Percentiles rank a stretch among this genome's conserved stretches.
These are phyloP conservation scores for Boeremia lycopersici DNA, from an alignment of 2,329 filamentous ascomycete genomes.

Conservation along the genomic window DNA sequence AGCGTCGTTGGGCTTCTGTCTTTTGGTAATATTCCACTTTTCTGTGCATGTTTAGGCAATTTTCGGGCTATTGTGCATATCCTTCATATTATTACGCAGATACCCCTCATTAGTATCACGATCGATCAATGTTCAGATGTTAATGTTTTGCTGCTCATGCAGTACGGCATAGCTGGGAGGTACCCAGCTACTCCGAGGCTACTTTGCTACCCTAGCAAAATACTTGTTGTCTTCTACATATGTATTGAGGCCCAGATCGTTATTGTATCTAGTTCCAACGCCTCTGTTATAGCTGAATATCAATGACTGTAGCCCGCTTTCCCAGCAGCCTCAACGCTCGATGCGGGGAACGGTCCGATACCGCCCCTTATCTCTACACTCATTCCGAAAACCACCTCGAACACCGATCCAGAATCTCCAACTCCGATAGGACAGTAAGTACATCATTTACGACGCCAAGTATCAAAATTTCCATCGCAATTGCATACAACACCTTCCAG, in stretches of 20 bases:
- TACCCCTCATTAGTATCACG: constrained; percentile 14
- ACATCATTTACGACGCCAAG: neutral
- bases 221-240: too few species aligned
- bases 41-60: constrained; percentile 4
- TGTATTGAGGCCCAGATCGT: too few species aligned
- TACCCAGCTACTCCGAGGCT: too few species aligned
- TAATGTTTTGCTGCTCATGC: neutral
- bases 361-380: neutral
- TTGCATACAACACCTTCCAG: too few species aligned
- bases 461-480: neutral
- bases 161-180: too few species aligned
- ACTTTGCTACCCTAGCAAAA: too few species aligned
- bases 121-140: neutral
- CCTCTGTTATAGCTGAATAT: too few species aligned
- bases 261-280: too few species aligned
- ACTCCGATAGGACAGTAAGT: constrained; percentile 6
- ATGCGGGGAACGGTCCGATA: constrained; percentile 9
- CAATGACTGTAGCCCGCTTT: too few species aligned
- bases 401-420: constrained; percentile 2
- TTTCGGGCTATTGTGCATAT: constrained; percentile 1
- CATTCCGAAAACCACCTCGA: constrained; percentile 6
- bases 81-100: constrained; percentile 9
- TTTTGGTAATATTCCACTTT: neutral
- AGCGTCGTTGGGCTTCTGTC: neutral
- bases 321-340: neutral